Base-by-base conservation (phyloP, 208 protist species). In the Sergeia podlipaevii region DNA sequence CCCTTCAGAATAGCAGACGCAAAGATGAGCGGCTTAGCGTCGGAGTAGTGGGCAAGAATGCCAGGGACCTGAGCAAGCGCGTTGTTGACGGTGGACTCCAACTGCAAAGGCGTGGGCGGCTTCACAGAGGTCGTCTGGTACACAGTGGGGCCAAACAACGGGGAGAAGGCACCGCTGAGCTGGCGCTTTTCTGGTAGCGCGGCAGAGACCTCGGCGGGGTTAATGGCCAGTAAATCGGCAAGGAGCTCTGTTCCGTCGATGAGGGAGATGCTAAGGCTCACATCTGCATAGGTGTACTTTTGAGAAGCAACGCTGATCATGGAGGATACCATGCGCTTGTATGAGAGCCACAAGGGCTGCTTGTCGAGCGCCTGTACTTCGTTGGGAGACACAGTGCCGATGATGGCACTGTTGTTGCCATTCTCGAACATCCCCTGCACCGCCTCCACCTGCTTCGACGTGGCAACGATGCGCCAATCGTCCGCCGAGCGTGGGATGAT, bases 291-390 rank as follows among this genome's bases (percentile, higher is more conserved):
- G 23, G 43, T 60, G 56, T 80, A 80, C 63, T 75, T 75, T 45
- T 63, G 51, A 32, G 74, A 60, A 0, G 68, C 62, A 2, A 71
- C 68, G 44, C 63, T 80, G 24, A 80, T 54, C 4, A 80, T 55
- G 6, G 74, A 80, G 0, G 74, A 80, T 0, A 80, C 62, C 64
- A 80, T 76, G 52, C 59, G 54, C 63, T 80, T 80, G 67, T 76
- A 80, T n/a, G 67, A 70, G 54, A 80, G 39, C 74, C 74, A 80
- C n/a, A 80, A 68, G 28, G 74, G 74, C 45, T 80, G 74, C 68
- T 80, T 80, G 64, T 72, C 65, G 17, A 80, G 45, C 49, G 32
- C 38, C 54, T 70, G 64, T 29, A 70, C 46, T 50, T 71, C 63
- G 26, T 66, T 80, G 0, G 52, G 57, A 15, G 68, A 76, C 18